phyloP scores from a whole-genome alignment of 768 basidiomycete genomes.

The Amanita pseudoporphyria region DNA sequence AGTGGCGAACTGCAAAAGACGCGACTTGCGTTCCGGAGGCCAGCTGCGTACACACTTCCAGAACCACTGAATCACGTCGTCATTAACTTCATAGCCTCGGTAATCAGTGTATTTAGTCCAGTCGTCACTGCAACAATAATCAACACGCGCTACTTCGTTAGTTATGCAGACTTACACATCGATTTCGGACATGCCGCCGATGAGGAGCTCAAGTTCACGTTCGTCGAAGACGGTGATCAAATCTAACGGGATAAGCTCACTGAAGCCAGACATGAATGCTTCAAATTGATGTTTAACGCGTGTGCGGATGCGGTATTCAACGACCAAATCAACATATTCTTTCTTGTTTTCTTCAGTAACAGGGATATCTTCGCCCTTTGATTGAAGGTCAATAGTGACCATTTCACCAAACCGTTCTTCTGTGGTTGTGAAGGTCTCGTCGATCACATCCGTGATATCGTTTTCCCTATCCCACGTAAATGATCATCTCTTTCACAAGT shows the following conservation, averaged over 20 bases:
- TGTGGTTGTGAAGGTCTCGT: conserved; percentile 94
- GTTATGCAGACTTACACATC: conserved; percentile 67
- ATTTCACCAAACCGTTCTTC: conserved; percentile 99
- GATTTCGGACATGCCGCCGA: conserved; percentile 99
- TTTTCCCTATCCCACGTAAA: conserved; percentile 59
- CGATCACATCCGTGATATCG: conserved; percentile 96
- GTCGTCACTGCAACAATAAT: conserved; percentile 56
- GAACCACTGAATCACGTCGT: conserved; percentile 99
- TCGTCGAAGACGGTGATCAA: conserved; percentile 98
- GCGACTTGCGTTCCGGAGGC: conserved; percentile 97
- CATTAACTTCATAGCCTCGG: conserved; percentile 90
- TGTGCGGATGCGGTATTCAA: conserved; percentile 95
- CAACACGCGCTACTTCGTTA: not conserved
- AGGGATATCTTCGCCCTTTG: conserved; percentile 74
- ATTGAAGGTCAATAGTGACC: conserved; percentile 91
- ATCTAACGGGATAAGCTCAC: conserved; percentile 97
- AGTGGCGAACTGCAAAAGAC: conserved; percentile 92
- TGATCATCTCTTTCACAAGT: not conserved
- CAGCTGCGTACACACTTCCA: conserved; percentile 98
- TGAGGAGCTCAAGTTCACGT: conserved; percentile 91
- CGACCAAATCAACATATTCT: conserved; percentile 90
- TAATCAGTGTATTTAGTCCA: conserved; percentile 99
- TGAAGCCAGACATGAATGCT: conserved; percentile 99
- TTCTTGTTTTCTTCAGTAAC: conserved; percentile 99
- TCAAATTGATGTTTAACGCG: conserved; percentile 99